phyloP scores from a whole-genome alignment of 2,329 filamentous ascomycete species.

The Penicillium sp. region DNA sequence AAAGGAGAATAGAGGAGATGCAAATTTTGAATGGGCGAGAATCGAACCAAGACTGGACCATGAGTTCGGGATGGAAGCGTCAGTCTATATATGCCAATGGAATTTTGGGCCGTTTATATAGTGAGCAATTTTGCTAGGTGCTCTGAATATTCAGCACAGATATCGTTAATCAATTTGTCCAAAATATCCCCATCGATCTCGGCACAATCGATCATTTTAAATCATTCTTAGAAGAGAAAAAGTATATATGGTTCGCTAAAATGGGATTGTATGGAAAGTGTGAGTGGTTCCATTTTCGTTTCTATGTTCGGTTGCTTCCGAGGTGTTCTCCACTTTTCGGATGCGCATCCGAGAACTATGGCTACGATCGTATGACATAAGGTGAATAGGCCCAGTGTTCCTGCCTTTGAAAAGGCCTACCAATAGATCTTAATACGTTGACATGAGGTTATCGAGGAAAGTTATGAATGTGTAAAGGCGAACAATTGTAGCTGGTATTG shows the following conservation, averaged over 20 bases:
- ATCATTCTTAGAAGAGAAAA: not conserved
- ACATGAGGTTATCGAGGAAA: not conserved
- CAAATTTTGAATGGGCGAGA: no score
- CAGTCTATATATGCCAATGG: no score
- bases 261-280: no score
- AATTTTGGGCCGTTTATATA: not conserved
- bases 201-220: not conserved
- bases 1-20: no score
- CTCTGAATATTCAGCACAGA: not conserved
- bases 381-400: no score
- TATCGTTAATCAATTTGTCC: not conserved
- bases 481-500: not conserved
- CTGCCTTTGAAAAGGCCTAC: no score
- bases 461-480: not conserved
- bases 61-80: no score
- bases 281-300: no score
- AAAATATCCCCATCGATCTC: not conserved
- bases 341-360: not conserved
- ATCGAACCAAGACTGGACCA: no score
- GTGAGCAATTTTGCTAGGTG: not conserved
- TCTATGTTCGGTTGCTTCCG: not conserved
- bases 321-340: not conserved
- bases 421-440: no score
- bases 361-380: no score
- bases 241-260: not conserved